phyloP scores from a whole-genome alignment of 805 yeast species.

The Metschnikowia picachoensis region DNA sequence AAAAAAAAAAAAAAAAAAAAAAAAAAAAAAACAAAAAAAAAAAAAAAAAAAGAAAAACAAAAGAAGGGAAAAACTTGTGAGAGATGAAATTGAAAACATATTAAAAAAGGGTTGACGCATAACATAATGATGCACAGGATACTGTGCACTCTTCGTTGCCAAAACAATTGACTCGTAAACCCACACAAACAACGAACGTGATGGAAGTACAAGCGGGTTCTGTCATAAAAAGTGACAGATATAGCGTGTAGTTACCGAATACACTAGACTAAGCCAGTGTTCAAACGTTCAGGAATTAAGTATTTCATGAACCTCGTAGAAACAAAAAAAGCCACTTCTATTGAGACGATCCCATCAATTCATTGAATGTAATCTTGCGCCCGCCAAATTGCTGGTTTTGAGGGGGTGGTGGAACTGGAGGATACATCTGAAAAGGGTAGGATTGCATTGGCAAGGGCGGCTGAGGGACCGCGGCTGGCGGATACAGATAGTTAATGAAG shows the following conservation, averaged over 20 bases:
- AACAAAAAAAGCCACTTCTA: neutral
- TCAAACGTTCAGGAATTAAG: neutral
- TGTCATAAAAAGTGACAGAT: no score
- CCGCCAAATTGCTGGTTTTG: conserved; percentile 20
- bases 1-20: neutral
- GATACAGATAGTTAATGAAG: conserved; percentile 29
- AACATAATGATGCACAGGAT: neutral
- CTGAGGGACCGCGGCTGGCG: conserved; percentile 17
- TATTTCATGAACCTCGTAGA: neutral
- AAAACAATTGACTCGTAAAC: neutral
- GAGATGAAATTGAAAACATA: neutral
- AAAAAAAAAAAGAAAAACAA: conserved; percentile 4
- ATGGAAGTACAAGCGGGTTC: no score
- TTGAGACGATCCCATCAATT: conserved; percentile 30
- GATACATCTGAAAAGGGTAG: conserved; percentile 13
- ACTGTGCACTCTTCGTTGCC: neutral
- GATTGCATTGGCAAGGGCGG: conserved; percentile 17
- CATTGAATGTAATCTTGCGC: conserved; percentile 39
- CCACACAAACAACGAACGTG: neutral
- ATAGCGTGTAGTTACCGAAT: no score
- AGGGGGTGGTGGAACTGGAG: conserved; percentile 14
- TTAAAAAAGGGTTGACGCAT: neutral
- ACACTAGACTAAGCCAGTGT: no score
- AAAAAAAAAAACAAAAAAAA: conserved; percentile 9
- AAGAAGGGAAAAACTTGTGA: conserved; percentile 1